A percentile compares a stretch with the other conserved stretches of the same genome.
Evolutionary conservation across 371 early-diverging fungal species (phyloP).

Genomic region (Dentiscutata heterogama): DNA sequence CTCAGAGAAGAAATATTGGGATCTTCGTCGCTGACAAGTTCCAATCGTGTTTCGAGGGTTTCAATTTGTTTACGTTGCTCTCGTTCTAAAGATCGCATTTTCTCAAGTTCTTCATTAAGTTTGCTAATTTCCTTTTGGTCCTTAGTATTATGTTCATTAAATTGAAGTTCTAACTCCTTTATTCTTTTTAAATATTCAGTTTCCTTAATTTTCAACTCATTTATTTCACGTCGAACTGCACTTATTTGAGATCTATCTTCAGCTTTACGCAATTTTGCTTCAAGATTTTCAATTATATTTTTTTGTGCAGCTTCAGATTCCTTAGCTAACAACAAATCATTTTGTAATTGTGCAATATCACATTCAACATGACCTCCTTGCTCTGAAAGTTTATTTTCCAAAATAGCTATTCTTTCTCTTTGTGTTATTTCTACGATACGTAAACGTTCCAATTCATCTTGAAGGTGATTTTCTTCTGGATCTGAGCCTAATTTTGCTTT

Average conservation of each 20-base stretch:
- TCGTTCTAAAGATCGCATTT: neutral
- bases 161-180: neutral
- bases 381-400: neutral
- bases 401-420: constrained; percentile 6
- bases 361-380: neutral
- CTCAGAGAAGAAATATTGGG: neutral
- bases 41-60: neutral
- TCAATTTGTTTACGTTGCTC: constrained; percentile 30
- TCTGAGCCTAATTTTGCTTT: neutral
- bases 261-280: neutral
- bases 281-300: neutral
- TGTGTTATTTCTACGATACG: constrained; percentile 1
- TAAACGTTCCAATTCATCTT: constrained; percentile 6
- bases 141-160: neutral
- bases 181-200: neutral
- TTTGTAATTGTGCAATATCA: constrained; percentile 8
- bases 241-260: constrained; percentile 20
- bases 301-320: constrained; percentile 1
- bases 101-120: constrained; percentile 28
- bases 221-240: neutral
- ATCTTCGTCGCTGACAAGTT: constrained; percentile 25
- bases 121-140: neutral
- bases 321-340: neutral
- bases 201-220: neutral
- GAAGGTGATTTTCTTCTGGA: constrained; percentile 8